Base-by-base conservation (phyloP, 352 stramenopile genomes). In the Globisporangium echinulatum region DNA sequence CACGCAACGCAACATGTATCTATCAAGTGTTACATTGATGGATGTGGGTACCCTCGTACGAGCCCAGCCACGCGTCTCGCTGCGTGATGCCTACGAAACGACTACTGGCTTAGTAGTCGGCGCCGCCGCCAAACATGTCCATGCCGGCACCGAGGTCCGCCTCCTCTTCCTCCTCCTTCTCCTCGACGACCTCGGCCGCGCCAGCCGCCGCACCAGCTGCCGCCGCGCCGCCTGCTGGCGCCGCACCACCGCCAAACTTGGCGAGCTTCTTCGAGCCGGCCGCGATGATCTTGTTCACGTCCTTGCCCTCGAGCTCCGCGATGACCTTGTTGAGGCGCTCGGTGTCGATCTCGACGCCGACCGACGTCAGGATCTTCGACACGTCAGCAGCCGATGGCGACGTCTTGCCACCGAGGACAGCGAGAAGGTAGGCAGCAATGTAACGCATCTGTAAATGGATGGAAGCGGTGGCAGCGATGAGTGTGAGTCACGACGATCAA, bases 351-450 rank as follows among this genome's bases (percentile, higher is more conserved):
- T 98, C 92, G 44, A 92, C 80, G 59, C 91, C 93, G 56, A 85
- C 87, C 49, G 94, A 90, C 61, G 87, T 72, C 51, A 99, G 79
- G 62, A 99, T 96, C 54, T 79, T 80, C 58, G 82, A 94, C 64
- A 98, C 81, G 58, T 99, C 93, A 67, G 85, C 85, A 52, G 82
- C 88, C 64, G 75, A 90, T 62, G 96, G 96, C 54, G 68, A 72
- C 47, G 70, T 75, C 82, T 98, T 96, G 65, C 96, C 96, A 65
- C 89, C 94, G 58, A 99, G 80, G 69, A 96, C 94, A 81, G 94
- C 94, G 64, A 99, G 82, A 62, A 99, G 77, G 83, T 98, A 97
- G 67, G 96, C 96, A 85, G 94, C 91, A 91, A 98, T 90, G 94
- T 98, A 96, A 90, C 89, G 83, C 96, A 99, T 99, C 83, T 96